Percentiles rank a stretch among this genome's conserved stretches.
These are phyloP conservation scores for Thinopyrum elongatum DNA, from an alignment of 176 grass and related monocot genomes.

Conservation along the genomic window DNA sequence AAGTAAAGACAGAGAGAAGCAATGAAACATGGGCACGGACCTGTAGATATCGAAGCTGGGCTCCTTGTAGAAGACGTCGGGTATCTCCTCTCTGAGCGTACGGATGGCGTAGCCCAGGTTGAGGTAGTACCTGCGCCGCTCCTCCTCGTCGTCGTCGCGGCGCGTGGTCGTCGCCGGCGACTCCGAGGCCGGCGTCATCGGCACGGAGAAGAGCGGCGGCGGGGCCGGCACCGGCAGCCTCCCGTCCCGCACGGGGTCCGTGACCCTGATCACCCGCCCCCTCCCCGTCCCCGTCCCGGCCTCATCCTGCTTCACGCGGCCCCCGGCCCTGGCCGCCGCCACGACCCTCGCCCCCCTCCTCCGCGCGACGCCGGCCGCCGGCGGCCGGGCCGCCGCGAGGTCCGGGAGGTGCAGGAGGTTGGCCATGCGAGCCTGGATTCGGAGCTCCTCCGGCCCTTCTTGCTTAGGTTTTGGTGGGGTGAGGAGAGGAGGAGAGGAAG, in stretches of 20 bases:
- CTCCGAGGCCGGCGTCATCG: constrained; percentile 39
- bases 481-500: no score
- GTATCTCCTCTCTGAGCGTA: constrained; percentile 87
- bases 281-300: constrained; percentile 22
- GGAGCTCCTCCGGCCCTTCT: not conserved
- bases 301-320: constrained; percentile 50
- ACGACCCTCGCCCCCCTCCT: constrained; percentile 2
- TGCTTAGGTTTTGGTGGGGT: not conserved
- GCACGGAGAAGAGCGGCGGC: constrained; percentile 46
- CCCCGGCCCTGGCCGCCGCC: constrained; percentile 2
- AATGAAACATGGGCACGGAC: constrained; percentile 17
- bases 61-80: constrained; percentile 66
- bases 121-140: constrained; percentile 76
- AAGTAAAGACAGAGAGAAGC: not conserved
- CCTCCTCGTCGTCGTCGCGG: constrained; percentile 58
- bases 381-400: constrained; percentile 40
- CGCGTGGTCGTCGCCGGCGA: constrained; percentile 40
- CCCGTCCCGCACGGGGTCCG: constrained; percentile 61
- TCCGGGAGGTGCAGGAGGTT: constrained; percentile 57
- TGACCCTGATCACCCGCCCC: constrained; percentile 60
- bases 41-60: constrained; percentile 89
- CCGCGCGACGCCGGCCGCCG: not conserved
- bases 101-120: constrained; percentile 96
- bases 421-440: constrained; percentile 35
- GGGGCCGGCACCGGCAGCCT: constrained; percentile 16